Conservation (phyloP, 305 asterid species). For the Fraxinus albicans region DNA sequence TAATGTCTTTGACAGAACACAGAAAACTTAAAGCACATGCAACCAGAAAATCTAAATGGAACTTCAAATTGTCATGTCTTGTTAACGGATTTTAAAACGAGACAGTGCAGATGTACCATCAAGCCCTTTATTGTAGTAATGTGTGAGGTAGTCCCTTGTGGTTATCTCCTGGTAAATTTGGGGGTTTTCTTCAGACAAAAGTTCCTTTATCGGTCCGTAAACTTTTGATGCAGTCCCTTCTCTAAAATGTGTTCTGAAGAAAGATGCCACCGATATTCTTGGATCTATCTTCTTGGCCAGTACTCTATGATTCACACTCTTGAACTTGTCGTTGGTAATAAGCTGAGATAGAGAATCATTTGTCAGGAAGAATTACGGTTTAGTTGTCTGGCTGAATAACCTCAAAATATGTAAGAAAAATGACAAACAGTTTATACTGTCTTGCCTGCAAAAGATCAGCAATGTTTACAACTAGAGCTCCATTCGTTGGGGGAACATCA, state of each 20-base stretch:
- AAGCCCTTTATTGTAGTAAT: conserved; percentile 42
- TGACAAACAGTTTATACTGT: not conserved
- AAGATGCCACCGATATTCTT: conserved; percentile 63
- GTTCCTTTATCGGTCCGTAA: conserved; percentile 46
- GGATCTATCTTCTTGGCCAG: conserved; percentile 43
- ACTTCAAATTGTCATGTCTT: not conserved
- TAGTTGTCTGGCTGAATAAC: not conserved
- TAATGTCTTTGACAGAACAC: not conserved
- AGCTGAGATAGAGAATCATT: conserved; percentile 28
- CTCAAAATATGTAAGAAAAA: not conserved
- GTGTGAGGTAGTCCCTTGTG: conserved; percentile 30
- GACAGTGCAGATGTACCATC: conserved; percentile 53
- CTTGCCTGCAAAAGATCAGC: conserved; percentile 48
- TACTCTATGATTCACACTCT: conserved; percentile 58
- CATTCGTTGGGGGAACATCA: conserved; percentile 40
- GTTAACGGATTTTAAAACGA: conserved; percentile 32
- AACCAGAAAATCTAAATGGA: not conserved
- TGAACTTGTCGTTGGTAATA: conserved; percentile 54
- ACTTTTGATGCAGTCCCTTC: conserved; percentile 32
- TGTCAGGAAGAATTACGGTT: not conserved
- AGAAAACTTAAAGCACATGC: not conserved
- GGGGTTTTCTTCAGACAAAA: conserved; percentile 44
- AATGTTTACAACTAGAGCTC: conserved; percentile 43
- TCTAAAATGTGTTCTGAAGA: conserved; percentile 41
- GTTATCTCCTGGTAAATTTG: conserved; percentile 52